These are phyloP conservation scores for Schizophyllum amplum DNA, from an alignment of 1,284 basidiomycete species.

Conservation along the genomic window DNA sequence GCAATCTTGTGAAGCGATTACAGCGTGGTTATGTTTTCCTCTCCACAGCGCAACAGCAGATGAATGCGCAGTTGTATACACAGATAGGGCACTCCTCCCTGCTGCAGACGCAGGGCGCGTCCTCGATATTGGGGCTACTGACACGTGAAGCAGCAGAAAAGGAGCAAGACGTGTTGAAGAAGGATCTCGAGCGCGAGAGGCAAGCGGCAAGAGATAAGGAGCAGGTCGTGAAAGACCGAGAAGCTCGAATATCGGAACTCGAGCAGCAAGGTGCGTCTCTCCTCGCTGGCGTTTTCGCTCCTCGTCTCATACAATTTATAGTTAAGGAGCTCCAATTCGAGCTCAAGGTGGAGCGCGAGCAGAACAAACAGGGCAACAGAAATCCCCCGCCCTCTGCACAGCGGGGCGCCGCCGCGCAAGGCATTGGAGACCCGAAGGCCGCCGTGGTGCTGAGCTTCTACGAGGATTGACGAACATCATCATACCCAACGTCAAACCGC, in stretches of 20 bases:
- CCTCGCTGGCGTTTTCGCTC: neutral
- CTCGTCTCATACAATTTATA: constrained; percentile 15
- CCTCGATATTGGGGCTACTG: neutral
- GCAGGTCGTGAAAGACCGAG: neutral
- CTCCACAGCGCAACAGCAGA: neutral
- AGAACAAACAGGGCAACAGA: constrained; percentile 36
- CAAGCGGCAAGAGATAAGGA: constrained; percentile 24
- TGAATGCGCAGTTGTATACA: neutral
- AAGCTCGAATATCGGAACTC: constrained; percentile 21
- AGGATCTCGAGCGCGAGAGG: constrained; percentile 36
- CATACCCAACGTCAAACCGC: constrained; percentile 39
- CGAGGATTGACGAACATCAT: constrained; percentile 55
- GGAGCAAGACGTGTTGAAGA: constrained; percentile 33
- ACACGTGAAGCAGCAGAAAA: constrained; percentile 16
- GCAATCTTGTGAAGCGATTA: too few relatives aligned
- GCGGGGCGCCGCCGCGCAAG: constrained; percentile 21
- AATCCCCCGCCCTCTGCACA: constrained; percentile 22
- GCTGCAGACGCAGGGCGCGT: neutral
- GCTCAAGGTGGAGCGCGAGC: constrained; percentile 54
- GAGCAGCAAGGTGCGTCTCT: constrained; percentile 36
- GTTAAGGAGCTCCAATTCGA: constrained; percentile 44
- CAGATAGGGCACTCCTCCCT: neutral
- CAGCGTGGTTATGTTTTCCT: too few relatives aligned
- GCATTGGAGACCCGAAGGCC: constrained; percentile 43
- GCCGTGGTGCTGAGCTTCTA: constrained; percentile 45